A percentile compares a stretch with the other conserved stretches of the same genome.
These are phyloP conservation scores for Fusarium sp. DNA, from an alignment of 2,329 filamentous ascomycete genomes.

Conservation along the genomic window DNA sequence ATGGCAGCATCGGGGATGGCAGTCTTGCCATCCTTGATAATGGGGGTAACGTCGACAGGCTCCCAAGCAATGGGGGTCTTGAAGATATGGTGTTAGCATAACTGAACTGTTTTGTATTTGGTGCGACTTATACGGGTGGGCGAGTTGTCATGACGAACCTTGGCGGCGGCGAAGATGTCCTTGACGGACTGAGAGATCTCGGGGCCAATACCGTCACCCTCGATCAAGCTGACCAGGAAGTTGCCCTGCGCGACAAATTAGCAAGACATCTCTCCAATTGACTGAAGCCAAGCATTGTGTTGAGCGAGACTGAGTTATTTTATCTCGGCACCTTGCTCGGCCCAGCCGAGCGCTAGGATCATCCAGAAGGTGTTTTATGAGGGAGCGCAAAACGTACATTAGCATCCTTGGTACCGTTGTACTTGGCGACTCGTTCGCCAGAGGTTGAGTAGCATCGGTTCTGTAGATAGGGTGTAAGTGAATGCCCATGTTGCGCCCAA, in stretches of 20 bases:
- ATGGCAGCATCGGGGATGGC: slow-evolving; percentile 94
- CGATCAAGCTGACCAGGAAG: slow-evolving; percentile 95
- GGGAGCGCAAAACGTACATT: slow-evolving; percentile 70
- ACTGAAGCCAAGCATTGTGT: slow-evolving; percentile 23
- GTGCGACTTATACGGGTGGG: neutral
- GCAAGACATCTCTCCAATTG: slow-evolving; percentile 29
- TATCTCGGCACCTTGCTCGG: slow-evolving; percentile 43
- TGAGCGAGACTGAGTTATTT: slow-evolving; percentile 54
- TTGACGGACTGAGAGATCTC: slow-evolving; percentile 98
- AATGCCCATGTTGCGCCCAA: slow-evolving; percentile 27
- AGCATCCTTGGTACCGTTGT: slow-evolving; percentile 87
- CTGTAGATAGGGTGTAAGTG: slow-evolving; percentile 46
- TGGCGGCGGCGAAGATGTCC: slow-evolving; percentile 96
- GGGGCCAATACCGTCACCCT: slow-evolving; percentile 98
- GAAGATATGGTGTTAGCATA: slow-evolving; percentile 38
- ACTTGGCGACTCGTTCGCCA: slow-evolving; percentile 84
- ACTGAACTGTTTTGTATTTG: neutral
- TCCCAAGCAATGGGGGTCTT: slow-evolving; percentile 96
- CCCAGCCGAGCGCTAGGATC: slow-evolving; percentile 37
- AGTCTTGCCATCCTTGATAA: slow-evolving; percentile 93
- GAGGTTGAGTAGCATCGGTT: slow-evolving; percentile 72
- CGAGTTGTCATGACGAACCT: slow-evolving; percentile 65
- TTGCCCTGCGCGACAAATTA: slow-evolving; percentile 72
- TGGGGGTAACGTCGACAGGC: slow-evolving; percentile 93
- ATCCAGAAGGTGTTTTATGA: slow-evolving; percentile 15